Conservation (phyloP, 345 rosid species). For the Cardamine chenopodiifolia region DNA sequence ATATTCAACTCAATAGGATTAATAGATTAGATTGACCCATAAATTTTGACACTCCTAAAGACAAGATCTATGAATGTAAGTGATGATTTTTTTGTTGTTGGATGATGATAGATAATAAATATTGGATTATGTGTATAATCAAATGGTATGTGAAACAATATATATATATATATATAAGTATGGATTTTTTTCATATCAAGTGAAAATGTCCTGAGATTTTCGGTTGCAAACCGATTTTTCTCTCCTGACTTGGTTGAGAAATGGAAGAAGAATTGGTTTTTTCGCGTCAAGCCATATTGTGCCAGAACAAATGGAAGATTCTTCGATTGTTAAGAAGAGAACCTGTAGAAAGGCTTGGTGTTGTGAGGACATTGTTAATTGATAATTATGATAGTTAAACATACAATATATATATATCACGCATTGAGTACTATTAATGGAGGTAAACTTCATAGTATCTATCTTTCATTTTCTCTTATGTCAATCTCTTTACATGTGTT, state of each 20-base stretch:
- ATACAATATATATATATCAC: conserved; percentile 71
- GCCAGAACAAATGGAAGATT: no score
- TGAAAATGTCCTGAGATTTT: no score
- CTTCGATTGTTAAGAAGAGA: neutral
- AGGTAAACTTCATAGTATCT: conserved; percentile 40
- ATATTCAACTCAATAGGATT: neutral
- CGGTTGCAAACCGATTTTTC: no score
- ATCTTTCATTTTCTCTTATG: neutral
- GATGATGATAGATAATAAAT: neutral
- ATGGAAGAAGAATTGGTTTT: no score
- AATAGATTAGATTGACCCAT: neutral
- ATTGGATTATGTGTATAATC: neutral
- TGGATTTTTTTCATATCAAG: no score
- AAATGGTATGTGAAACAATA: neutral
- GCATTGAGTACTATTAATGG: conserved; percentile 85
- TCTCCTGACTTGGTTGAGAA: no score
- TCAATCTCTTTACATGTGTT: no score
- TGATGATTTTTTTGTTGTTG: neutral
- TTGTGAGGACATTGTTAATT: conserved; percentile 32
- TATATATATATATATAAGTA: no score
- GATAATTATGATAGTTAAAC: conserved; percentile 48
- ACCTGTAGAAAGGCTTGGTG: conserved; percentile 53
- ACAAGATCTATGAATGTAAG: no score
- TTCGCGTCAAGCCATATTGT: no score
- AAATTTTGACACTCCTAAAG: no score